Conservation (phyloP, 345 rosid genomes). For the Gossypium bickii region DNA sequence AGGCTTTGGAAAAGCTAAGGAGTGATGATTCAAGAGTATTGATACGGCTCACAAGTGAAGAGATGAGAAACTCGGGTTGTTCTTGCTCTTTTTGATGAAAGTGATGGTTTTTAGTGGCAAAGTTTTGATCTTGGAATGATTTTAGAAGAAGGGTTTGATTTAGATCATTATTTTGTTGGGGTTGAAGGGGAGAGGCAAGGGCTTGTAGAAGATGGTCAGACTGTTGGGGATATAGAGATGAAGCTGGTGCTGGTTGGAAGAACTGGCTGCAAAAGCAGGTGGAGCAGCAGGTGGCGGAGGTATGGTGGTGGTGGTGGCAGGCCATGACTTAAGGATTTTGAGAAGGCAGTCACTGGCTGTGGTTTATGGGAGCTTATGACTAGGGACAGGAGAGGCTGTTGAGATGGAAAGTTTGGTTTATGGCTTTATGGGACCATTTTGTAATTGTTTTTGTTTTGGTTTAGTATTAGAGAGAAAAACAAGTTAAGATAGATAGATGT, state of each 20-base stretch:
- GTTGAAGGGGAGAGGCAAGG: conserved; percentile 39
- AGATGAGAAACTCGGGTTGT: conserved; percentile 25
- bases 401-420: background rate
- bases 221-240: conserved; percentile 12
- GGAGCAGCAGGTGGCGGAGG: conserved; percentile 33
- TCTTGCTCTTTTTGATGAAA: conserved; percentile 13
- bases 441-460: too few relatives aligned
- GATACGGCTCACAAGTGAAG: conserved; percentile 53
- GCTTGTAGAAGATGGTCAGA: conserved; percentile 52
- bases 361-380: background rate
- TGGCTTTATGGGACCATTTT: background rate
- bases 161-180: conserved; percentile 9
- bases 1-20: conserved; percentile 23
- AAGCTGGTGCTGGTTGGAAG: conserved; percentile 27
- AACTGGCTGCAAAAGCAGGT: conserved; percentile 19
- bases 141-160: conserved; percentile 19
- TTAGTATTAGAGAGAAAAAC: too few relatives aligned
- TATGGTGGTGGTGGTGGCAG: conserved; percentile 34
- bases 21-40: conserved; percentile 47
- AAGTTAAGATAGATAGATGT: too few relatives aligned
- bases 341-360: background rate
- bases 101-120: conserved; percentile 12
- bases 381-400: background rate
- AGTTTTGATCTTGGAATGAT: conserved; percentile 17
- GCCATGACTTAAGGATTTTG: conserved; percentile 40